Conservation (phyloP, 1,139 yeast species). For the Candida sp. region DNA sequence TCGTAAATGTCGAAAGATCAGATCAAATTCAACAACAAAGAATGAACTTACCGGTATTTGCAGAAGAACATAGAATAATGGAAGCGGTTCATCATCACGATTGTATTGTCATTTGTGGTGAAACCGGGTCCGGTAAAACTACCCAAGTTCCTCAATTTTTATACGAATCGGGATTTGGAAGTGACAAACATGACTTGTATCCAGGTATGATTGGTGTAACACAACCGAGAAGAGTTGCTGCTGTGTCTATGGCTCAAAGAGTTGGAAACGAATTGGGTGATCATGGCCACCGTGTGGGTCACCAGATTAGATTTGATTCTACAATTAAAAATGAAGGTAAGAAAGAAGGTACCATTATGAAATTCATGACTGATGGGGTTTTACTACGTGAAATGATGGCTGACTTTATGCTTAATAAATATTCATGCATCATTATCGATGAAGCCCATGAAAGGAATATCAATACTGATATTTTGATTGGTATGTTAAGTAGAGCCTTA, state of each 20-base stretch:
- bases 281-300: conserved; percentile 74
- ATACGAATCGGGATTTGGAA: conserved; percentile 87
- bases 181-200: conserved; percentile 49
- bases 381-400: conserved; percentile 87
- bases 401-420: conserved; percentile 76
- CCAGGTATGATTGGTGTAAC: conserved; percentile 97
- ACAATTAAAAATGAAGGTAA: conserved; percentile 53
- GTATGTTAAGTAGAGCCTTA: conserved; percentile 88
- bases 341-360: conserved; percentile 63
- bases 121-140: conserved; percentile 83
- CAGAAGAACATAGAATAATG: conserved; percentile 92
- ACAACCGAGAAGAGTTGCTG: conserved; percentile 98
- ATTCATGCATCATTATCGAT: conserved; percentile 86
- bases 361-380: conserved; percentile 99
- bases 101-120: conserved; percentile 90
- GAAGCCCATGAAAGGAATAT: conserved; percentile 98
- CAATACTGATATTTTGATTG: conserved; percentile 93
- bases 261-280: conserved; percentile 82
- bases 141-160: conserved; percentile 78
- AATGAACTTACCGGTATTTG: conserved; percentile 78
- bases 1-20: conserved; percentile 63
- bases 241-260: conserved; percentile 95
- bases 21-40: conserved; percentile 65
- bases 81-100: conserved; percentile 95
- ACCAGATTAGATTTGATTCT: conserved; percentile 90